These are phyloP conservation scores for Populus pruinosa DNA, from an alignment of 345 rosid species.

Conservation along the genomic window DNA sequence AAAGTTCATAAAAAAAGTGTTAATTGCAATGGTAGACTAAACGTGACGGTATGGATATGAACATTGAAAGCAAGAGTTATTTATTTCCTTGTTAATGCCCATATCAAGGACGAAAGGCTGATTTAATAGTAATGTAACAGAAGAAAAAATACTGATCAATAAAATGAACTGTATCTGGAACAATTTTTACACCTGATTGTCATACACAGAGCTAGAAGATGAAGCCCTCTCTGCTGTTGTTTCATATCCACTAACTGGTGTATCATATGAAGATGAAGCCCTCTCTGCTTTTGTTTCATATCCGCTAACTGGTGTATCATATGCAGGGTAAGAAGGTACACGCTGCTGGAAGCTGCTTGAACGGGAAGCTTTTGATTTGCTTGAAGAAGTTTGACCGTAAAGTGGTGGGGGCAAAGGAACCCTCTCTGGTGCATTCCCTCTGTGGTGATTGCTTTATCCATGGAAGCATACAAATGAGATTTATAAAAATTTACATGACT, in stretches of 20 bases:
- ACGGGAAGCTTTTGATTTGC: slow-evolving; percentile 32
- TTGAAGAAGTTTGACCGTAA: slow-evolving; percentile 38
- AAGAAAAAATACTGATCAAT: neutral
- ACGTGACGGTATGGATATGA: neutral
- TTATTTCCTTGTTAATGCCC: neutral
- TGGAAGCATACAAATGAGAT: slow-evolving; percentile 14
- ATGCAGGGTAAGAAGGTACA: slow-evolving; percentile 17
- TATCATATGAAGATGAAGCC: slow-evolving; percentile 13
- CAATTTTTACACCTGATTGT: slow-evolving; percentile 41
- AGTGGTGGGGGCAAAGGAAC: slow-evolving; percentile 77
- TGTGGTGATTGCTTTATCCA: slow-evolving; percentile 36
- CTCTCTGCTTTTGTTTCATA: slow-evolving; percentile 19
- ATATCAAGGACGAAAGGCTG: neutral
- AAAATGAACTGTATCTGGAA: neutral
- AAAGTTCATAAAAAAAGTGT: neutral
- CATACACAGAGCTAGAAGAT: slow-evolving; percentile 34
- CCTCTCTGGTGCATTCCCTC: slow-evolving; percentile 52
- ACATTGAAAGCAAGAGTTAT: neutral
- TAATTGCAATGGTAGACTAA: neutral
- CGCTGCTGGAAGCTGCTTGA: slow-evolving; percentile 37
- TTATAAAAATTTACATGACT: neutral
- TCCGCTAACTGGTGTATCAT: slow-evolving; percentile 19
- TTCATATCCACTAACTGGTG: slow-evolving; percentile 17
- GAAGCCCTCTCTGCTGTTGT: slow-evolving; percentile 26
- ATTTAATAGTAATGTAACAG: neutral